Base-by-base conservation (phyloP, 257 asterid genomes). In the Solanum dulcamara region DNA sequence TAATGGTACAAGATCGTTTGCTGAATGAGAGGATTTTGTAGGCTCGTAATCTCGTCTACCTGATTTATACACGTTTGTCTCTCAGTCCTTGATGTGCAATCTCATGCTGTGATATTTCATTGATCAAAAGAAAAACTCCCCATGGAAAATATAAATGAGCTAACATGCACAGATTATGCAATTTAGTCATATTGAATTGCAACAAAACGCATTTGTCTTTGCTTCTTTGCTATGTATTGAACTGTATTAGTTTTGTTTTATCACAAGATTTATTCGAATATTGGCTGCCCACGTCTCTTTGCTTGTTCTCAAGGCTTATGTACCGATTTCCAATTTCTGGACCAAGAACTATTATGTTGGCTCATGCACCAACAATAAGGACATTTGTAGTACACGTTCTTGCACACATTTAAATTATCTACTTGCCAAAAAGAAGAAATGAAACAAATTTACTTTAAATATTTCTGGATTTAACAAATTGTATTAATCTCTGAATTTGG, bases 1-100 rank as follows among this genome's bases (percentile, higher is more conserved):
- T 94, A 92, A 93, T 93, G 98, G 60, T 87, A 53, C 91, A 88
- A 53, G 93, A 18, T 72, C 13, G 2, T 40, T 38, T 7, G 30
- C 50, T 32, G 26, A 44, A 24, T 13, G 13, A 24, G 13, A 24
- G 15, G 35, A 44, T 11, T 37, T 22, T 9, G 22, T 38, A 13
- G n/a, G 38, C 59, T 42, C 60, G 7, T 14, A 13, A 17, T 46
- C 33, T 77, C 9, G 60, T 46, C 7, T 46, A 14, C 42, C 62
- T 44, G 40, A 4, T 26, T 44, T 44, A 46, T 75, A 9, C 26
- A 14, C 8, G 35, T 44, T 28, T 71, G 80, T 5, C 80, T 71
- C n/a, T n/a, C 20, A 53, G 5, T 53, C 26, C n/a, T n/a, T n/a
- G n/a, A n/a, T n/a, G n/a, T 74, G 53, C 81, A 72, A 4, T 22